Percentiles rank a stretch among this genome's conserved stretches.
phyloP scores from a whole-genome alignment of 2,329 filamentous ascomycete species.

The Zymoseptoria passerinii region DNA sequence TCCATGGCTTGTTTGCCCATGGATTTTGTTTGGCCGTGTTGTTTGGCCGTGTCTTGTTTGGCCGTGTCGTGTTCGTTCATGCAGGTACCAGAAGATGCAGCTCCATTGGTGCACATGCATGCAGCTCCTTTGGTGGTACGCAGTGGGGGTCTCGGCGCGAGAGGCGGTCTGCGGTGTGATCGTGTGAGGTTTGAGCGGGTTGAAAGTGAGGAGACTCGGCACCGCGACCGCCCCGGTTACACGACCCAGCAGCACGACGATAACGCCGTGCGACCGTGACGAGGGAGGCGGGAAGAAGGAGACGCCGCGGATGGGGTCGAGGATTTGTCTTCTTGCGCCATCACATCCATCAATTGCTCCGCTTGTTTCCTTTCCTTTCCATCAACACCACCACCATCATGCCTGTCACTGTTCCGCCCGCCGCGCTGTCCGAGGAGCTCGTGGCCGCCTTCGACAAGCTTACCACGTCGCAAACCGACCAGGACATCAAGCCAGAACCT shows the following conservation, averaged over 20 bases:
- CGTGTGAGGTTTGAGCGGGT: no score
- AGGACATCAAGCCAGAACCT: neutral
- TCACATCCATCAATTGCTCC: neutral
- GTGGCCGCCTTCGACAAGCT: neutral
- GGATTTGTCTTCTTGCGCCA: neutral
- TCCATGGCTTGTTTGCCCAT: neutral
- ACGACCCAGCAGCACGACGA: neutral
- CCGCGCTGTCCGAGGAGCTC: neutral
- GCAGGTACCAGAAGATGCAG: no score
- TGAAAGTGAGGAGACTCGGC: no score
- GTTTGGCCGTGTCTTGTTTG: no score
- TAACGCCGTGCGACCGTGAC: neutral
- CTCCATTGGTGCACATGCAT: no score
- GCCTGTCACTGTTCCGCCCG: neutral
- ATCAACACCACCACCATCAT: neutral
- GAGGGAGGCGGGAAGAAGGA: neutral
- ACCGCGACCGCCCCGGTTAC: neutral
- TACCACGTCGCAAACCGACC: neutral
- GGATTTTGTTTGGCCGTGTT: no score
- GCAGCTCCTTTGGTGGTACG: no score
- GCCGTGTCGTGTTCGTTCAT: no score
- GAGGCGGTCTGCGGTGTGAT: no score
- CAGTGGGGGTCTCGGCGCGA: no score
- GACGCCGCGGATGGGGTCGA: neutral
- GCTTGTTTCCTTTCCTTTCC: neutral